Evolutionary conservation across 176 grass and related monocot species (phyloP), one percentile per base, ranked within the genome.

Genomic region (Secale cereale): DNA sequence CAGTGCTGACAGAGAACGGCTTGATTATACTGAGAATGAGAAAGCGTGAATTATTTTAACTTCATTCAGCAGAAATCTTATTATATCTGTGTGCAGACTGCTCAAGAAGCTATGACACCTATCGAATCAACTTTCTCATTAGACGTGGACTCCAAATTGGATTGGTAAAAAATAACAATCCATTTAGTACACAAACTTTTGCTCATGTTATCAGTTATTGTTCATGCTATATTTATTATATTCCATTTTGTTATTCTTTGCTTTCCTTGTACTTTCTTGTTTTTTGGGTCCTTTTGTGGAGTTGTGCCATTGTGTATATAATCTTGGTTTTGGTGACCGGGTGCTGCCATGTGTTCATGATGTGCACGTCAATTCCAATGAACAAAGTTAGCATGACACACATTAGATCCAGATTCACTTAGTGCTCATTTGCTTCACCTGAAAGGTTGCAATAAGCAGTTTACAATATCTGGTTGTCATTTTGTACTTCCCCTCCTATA

Each of bases 41-140:
- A 60, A 36, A 85, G 31, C 70, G 5, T 81, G 40, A 80, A 46
- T 67, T 63, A 3, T 60, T 74, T 69, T 29, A 72, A 27, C 61
- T 63, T 82, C 23, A 33, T 77, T 64, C 7, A n/a, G 48, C 64
- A 56, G 12, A 60, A 81, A 80, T 67, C 35, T 92, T 60, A 39
- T 72, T 63, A 20, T 62, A 15, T 70, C 17, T 84, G 35, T 91
- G 25, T 86, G 80, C 94, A 99, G 97, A 99, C 97, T 89, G 97
- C 97, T 50, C 84, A 94, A 83, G 94, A 91, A 30, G 97, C 97
- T 88, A 99, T 99, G 94, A 99, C 97, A 82, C 97, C 97, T 88
- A 99, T 99, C 70, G 97, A 99, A 63, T 99, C 97, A 80, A 99
- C 97, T 80, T 99, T 99, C 77, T 99, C 97, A 43, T 87, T 99